Base-by-base conservation (phyloP, 768 basidiomycete species). In the Psilocybe tampanensis region DNA sequence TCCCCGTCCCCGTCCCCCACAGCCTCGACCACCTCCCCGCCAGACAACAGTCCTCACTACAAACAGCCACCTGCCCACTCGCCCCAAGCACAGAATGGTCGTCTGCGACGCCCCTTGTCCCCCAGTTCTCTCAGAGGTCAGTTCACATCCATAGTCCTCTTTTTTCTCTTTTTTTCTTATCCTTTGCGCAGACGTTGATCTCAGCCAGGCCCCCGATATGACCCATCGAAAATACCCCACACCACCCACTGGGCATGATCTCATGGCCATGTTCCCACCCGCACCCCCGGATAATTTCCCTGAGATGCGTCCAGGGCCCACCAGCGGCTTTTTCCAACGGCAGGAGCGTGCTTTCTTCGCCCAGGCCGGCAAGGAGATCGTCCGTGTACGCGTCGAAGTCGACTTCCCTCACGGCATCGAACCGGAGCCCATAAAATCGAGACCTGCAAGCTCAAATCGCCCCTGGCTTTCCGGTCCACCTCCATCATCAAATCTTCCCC, bases 291-390 rank as follows among this genome's bases (percentile, higher is more conserved):
- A 80, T 44, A 79, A 71, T 47, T 82, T 80, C 49, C 74, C 77
- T 26, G 82, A 83, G 61, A 77, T 84, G 72, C 75, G 82, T 54
- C 77, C 81, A 2, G 85, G 86, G 0, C 84, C 88, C 2, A 91
- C 90, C 0, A 86, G 84, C 48, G 83, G 85, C 24, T 91, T 81
- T 68, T 92, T 92, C 68, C 81, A 85, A 60, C 77, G 83, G 0
- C 87, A 92, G 69, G 90, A 92, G 64, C 86, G 89, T 54, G 86
- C 86, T 8, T 92, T 90, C 70, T 92, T 92, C 61, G 88, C 89
- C 1, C 84, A 89, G 63, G 86, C 87, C 0, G 90, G 89, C 21
- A 86, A 83, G 58, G 89, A 90, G 69, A 89, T 91, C 62, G 83
- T 91, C 41, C 85, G 89, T 23, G 86, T 89, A 24, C 81, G 86